These are phyloP conservation scores for Gynandropsis gynandra DNA, from an alignment of 345 rosid genomes.

Conservation along the genomic window DNA sequence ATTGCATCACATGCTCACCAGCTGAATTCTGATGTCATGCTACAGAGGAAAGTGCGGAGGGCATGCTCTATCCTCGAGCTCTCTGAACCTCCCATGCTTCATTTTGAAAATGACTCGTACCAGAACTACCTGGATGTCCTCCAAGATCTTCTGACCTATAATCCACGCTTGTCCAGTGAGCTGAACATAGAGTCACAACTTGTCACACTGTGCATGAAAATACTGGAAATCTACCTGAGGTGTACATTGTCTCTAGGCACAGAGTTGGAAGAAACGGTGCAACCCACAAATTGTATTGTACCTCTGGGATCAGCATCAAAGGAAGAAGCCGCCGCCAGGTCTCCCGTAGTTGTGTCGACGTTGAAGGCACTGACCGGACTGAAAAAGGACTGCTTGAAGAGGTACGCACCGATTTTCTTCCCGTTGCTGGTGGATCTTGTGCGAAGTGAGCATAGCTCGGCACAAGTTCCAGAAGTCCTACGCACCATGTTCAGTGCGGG, in stretches of 20 bases:
- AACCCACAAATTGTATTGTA: slow-evolving; percentile 48
- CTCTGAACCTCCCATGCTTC: slow-evolving; percentile 75
- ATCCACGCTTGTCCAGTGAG: slow-evolving; percentile 37
- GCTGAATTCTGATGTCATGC: slow-evolving; percentile 41
- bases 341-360: slow-evolving; percentile 52
- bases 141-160: slow-evolving; percentile 37
- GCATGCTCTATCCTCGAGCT: slow-evolving; percentile 66
- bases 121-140: slow-evolving; percentile 63
- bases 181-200: slow-evolving; percentile 51
- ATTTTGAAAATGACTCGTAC: slow-evolving; percentile 80
- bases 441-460: slow-evolving; percentile 75
- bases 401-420: slow-evolving; percentile 42
- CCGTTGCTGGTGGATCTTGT: slow-evolving; percentile 78
- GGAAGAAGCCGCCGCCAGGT: slow-evolving; percentile 80
- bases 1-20: slow-evolving; percentile 62
- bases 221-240: slow-evolving; percentile 56
- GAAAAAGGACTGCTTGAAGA: slow-evolving; percentile 48
- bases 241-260: slow-evolving; percentile 29
- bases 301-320: slow-evolving; percentile 60
- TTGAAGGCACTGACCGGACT: slow-evolving; percentile 44
- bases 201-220: slow-evolving; percentile 44
- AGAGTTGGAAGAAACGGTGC: slow-evolving; percentile 28
- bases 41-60: slow-evolving; percentile 64
- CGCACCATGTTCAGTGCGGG: slow-evolving; percentile 61
- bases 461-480: slow-evolving; percentile 60